Evolutionary conservation across 2,329 filamentous ascomycete species (phyloP).

Genomic region (Neurospora crassa): DNA sequence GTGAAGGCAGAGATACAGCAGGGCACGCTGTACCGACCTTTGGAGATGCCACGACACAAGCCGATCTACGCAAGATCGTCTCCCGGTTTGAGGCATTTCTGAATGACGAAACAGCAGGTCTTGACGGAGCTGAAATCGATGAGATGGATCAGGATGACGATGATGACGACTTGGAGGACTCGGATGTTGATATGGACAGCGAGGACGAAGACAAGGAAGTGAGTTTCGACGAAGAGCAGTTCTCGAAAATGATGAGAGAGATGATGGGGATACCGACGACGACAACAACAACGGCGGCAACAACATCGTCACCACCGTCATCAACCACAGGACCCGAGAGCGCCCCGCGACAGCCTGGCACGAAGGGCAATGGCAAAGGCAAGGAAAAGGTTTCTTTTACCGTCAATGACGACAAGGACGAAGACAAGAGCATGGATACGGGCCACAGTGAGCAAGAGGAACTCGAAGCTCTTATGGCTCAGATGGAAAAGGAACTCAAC

Average conservation of each 20-base stretch:
- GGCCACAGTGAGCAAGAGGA: conserved; percentile 46
- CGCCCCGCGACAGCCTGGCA: neutral
- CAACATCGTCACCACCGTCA: neutral
- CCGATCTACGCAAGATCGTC: conserved; percentile 82
- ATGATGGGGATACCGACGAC: conserved; percentile 53
- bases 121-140: conserved; percentile 65
- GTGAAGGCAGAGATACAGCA: neutral
- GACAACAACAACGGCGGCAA: neutral
- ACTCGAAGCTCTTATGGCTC: conserved; percentile 53
- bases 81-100: conserved; percentile 88
- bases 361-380: neutral
- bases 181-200: conserved; percentile 38
- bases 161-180: conserved; percentile 34
- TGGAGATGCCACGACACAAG: conserved; percentile 58
- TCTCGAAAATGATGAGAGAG: conserved; percentile 79
- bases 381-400: conserved; percentile 5
- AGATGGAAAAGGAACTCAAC: conserved; percentile 66
- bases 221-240: conserved; percentile 77
- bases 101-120: conserved; percentile 71
- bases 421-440: conserved; percentile 43
- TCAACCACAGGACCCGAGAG: conserved; percentile 3
- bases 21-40: conserved; percentile 31
- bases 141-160: conserved; percentile 64
- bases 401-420: conserved; percentile 22
- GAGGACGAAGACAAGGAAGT: conserved; percentile 64